Evolutionary conservation across 2,329 filamentous ascomycete genomes (phyloP).

Genomic region (Elsinoe perseae): DNA sequence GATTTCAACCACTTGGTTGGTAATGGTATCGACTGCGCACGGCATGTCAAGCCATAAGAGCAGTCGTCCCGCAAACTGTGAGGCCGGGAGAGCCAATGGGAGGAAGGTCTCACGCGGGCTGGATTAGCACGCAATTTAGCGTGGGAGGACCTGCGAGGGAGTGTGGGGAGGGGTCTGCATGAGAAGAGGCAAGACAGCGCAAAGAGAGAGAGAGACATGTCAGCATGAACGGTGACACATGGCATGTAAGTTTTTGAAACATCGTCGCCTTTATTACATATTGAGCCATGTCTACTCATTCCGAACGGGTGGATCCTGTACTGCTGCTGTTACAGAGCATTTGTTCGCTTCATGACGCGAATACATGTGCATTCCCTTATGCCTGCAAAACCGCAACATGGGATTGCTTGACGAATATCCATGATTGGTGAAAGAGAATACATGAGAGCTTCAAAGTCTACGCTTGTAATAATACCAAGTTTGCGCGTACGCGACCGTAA

Average conservation of each 20-base stretch:
- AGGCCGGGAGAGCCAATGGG: not conserved
- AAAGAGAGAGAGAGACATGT: not conserved
- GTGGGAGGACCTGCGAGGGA: not conserved
- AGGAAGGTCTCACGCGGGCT: not conserved
- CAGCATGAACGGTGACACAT: too few relatives aligned
- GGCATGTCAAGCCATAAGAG: constrained; percentile 1
- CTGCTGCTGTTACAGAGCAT: too few relatives aligned
- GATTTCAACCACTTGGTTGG: not conserved
- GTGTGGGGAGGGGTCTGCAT: not conserved
- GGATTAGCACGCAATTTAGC: constrained; percentile 8
- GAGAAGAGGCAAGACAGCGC: not conserved
- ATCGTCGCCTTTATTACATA: too few relatives aligned
- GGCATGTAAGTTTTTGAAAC: too few relatives aligned
- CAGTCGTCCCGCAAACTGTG: not conserved
- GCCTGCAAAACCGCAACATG: too few relatives aligned
- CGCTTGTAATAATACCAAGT: not conserved
- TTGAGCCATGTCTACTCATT: too few relatives aligned
- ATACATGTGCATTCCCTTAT: too few relatives aligned
- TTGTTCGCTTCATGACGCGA: too few relatives aligned
- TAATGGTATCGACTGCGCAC: constrained; percentile 8
- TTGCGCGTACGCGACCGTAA: not conserved
- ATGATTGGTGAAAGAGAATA: not conserved
- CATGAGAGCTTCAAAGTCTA: not conserved
- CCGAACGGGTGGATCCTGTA: too few relatives aligned
- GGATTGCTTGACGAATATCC: too few relatives aligned